Conservation (phyloP, 768 basidiomycete genomes). For the Suillus subluteus region DNA sequence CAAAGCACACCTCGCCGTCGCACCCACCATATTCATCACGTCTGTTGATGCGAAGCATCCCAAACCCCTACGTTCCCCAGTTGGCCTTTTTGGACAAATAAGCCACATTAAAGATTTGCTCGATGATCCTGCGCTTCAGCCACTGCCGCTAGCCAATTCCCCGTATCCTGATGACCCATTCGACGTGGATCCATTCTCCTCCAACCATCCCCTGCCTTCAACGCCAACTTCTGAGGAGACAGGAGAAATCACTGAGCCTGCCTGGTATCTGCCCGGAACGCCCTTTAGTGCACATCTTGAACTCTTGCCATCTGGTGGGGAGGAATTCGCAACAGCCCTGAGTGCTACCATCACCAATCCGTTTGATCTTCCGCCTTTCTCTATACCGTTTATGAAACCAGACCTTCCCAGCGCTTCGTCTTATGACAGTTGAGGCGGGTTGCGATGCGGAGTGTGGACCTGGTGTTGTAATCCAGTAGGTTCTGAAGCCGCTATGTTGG, state of each 20-base stretch:
- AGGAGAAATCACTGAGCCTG: neutral
- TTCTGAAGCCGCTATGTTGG: neutral
- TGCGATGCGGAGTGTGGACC: neutral
- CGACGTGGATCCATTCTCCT: neutral
- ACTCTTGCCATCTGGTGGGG: neutral
- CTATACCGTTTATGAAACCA: neutral
- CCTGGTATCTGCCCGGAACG: neutral
- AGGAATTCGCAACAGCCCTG: neutral
- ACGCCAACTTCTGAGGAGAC: neutral
- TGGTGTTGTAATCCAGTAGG: neutral
- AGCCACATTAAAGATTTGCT: neutral
- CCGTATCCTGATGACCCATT: neutral
- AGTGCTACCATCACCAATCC: slow-evolving; percentile 1
- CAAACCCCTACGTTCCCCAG: neutral
- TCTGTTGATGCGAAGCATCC: neutral
- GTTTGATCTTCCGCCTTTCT: slow-evolving; percentile 7
- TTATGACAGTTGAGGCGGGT: neutral
- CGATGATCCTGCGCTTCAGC: neutral
- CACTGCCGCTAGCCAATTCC: neutral
- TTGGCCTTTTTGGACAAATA: neutral
- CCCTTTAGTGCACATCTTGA: neutral
- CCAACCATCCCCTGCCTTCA: neutral
- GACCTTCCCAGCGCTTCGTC: neutral
- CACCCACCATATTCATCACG: slow-evolving; percentile 4
- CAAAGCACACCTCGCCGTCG: neutral